Evolutionary conservation across 2,329 filamentous ascomycete genomes (phyloP).

Genomic region (Sporothrix curviconia): DNA sequence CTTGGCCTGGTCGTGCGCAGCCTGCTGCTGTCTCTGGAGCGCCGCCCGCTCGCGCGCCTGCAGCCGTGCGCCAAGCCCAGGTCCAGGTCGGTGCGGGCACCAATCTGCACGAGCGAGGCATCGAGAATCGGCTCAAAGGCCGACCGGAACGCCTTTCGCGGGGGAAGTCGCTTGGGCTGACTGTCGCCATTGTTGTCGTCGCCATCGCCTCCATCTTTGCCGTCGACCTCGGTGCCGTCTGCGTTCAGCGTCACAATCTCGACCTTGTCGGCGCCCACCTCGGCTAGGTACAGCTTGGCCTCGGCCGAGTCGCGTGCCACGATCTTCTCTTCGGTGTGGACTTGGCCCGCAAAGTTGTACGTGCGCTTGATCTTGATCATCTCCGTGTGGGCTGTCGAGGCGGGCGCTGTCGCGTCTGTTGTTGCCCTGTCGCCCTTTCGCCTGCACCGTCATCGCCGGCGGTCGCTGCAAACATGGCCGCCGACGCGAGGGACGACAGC

Average conservation of each 20-base stretch:
- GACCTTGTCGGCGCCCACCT: conserved; percentile 32
- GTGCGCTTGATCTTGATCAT: conserved; percentile 62
- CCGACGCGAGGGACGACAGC: conserved; percentile 12
- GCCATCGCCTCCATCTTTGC: too few species aligned
- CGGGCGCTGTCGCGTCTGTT: conserved; percentile 18
- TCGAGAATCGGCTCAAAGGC: conserved; percentile 51
- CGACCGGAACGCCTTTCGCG: conserved; percentile 54
- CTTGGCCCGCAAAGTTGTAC: conserved; percentile 68
- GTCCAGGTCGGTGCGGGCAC: conserved; percentile 49
- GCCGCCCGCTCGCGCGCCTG: conserved; percentile 36
- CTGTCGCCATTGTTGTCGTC: conserved; percentile 24
- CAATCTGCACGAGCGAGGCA: conserved; percentile 46
- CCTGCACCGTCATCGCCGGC: not conserved
- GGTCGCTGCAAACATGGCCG: conserved; percentile 9
- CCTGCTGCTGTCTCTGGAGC: conserved; percentile 1
- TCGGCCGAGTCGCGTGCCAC: conserved; percentile 60
- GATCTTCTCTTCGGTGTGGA: conserved; percentile 65
- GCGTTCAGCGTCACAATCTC: conserved; percentile 24
- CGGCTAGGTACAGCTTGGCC: conserved; percentile 56
- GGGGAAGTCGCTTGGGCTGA: conserved; percentile 37
- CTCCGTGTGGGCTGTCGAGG: conserved; percentile 21
- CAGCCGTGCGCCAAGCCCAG: conserved; percentile 45
- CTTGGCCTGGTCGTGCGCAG: conserved; percentile 42
- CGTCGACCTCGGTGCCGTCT: conserved; percentile 23
- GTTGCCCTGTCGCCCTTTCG: not conserved